phyloP scores from a whole-genome alignment of 2,329 filamentous ascomycete species.

The Botrytis porri region DNA sequence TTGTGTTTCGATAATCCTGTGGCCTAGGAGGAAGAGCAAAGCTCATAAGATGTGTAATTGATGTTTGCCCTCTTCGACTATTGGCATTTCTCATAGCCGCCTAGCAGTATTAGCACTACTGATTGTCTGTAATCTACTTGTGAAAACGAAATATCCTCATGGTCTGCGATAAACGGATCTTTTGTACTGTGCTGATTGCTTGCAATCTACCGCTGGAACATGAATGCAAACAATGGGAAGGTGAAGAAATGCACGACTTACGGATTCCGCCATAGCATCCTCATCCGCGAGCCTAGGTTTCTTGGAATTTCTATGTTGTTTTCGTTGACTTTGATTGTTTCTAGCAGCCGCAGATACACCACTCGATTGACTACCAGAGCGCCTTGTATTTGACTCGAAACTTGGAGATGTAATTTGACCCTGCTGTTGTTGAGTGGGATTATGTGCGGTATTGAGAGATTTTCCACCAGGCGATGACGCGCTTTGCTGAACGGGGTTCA shows the following conservation, averaged over 20 bases:
- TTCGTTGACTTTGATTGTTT: conserved; percentile 72
- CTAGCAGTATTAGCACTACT: conserved; percentile 24
- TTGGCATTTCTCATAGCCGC: conserved; percentile 58
- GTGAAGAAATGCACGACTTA: conserved; percentile 43
- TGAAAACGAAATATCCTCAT: neutral
- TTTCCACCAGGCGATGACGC: conserved; percentile 36
- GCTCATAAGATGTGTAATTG: conserved; percentile 94
- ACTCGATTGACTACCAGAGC: conserved; percentile 29
- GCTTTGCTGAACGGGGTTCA: conserved; percentile 37
- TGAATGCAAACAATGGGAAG: neutral
- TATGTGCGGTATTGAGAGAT: conserved; percentile 34
- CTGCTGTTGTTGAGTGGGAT: conserved; percentile 35
- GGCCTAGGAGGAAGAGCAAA: conserved; percentile 78
- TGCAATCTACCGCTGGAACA: neutral
- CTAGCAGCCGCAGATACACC: conserved; percentile 51
- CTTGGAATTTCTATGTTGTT: conserved; percentile 80
- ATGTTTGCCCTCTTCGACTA: conserved; percentile 86
- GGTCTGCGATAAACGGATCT: neutral
- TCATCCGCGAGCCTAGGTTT: conserved; percentile 74
- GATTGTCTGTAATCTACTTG: neutral
- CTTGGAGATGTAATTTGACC: conserved; percentile 30
- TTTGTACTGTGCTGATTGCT: neutral
- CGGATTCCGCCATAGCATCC: conserved; percentile 79
- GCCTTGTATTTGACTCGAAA: conserved; percentile 35
- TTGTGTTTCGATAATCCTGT: conserved; percentile 51